Evolutionary conservation across 2,329 filamentous ascomycete species (phyloP).

Genomic region (Fusarium secorum): DNA sequence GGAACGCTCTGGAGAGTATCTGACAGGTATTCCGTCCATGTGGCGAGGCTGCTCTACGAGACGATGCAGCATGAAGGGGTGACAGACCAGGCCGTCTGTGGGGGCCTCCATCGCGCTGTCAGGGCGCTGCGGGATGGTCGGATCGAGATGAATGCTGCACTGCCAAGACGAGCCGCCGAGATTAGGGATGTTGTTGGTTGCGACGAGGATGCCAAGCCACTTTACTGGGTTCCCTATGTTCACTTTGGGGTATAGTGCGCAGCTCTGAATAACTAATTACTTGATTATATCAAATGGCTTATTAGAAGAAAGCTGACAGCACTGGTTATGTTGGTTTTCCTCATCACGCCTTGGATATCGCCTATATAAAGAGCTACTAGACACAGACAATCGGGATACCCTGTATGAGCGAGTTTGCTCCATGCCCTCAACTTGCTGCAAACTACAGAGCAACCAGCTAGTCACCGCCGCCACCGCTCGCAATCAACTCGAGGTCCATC

Average conservation of each 20-base stretch:
- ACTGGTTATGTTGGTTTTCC: no score
- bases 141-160: neutral
- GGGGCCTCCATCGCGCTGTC: neutral
- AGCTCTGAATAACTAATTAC: no score
- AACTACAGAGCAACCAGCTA: no score
- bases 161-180: accelerated
- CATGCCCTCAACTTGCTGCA: no score
- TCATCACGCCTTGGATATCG: no score
- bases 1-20: neutral
- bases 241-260: neutral
- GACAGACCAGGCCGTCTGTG: neutral
- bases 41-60: neutral
- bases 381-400: no score
- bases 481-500: no score
- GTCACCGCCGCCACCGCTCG: no score
- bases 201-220: neutral
- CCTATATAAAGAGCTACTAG: no score
- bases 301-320: no score
- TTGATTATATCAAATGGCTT: no score
- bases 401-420: no score
- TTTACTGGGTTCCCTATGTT: neutral
- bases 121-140: neutral
- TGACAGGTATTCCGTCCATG: neutral
- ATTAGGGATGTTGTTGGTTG: neutral
- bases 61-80: neutral